Conservation (phyloP, 176 grass and related monocot genomes). For the sorghum (Sorghum bicolor) region Sorghum_bicolor_NCBIv3 NC_012873.2:59668501-59669000, state of each 20-base stretch:
- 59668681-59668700: not conserved
- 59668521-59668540: not conserved
- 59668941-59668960: not conserved
- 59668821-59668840: not conserved
- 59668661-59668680: slow-evolving; percentile 55
- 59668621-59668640: slow-evolving; percentile 47
- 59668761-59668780: not conserved
- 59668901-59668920: not conserved
- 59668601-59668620: too few species aligned
- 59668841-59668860: too few species aligned
- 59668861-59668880: not conserved
- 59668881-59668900: not conserved
- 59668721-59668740: not conserved
- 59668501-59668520: not conserved
- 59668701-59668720: not conserved
- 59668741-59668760: not conserved
- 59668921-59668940: not conserved
- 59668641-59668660: slow-evolving; percentile 59
- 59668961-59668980: not conserved
- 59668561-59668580: not conserved
- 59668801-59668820: not conserved
- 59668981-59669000: not conserved
- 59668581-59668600: not conserved
- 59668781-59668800: too few species aligned
- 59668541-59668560: not conserved